These are phyloP conservation scores for Mortierella antarctica DNA, from an alignment of 192 early-diverging fungal genomes.

Conservation along the genomic window DNA sequence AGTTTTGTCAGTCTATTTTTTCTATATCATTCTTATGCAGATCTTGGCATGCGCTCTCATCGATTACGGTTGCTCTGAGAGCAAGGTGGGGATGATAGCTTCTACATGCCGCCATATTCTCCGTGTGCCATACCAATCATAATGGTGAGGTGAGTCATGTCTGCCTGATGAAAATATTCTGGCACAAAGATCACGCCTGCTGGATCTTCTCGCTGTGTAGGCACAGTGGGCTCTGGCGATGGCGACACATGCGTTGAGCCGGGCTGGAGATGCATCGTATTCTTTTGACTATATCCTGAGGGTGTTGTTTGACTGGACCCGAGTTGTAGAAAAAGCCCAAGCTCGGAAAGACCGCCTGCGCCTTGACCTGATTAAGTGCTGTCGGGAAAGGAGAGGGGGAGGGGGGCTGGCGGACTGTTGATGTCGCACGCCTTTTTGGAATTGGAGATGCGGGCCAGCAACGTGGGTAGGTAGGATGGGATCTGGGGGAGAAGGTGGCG, in stretches of 20 bases:
- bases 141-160: slow-evolving; percentile 60
- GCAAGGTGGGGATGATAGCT: background rate
- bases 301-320: too few species aligned
- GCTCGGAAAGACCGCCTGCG: too few species aligned
- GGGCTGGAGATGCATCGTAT: slow-evolving; percentile 41
- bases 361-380: too few species aligned
- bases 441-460: too few species aligned
- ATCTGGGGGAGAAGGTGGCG: too few species aligned
- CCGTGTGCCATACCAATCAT: slow-evolving; percentile 57
- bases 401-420: too few species aligned
- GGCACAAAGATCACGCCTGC: slow-evolving; percentile 48
- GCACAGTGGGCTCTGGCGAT: slow-evolving; percentile 47
- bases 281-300: background rate
- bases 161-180: slow-evolving; percentile 61
- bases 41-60: slow-evolving; percentile 5
- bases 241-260: slow-evolving; percentile 37
- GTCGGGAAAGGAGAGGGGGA: too few species aligned
- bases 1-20: slow-evolving; percentile 4
- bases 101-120: background rate
- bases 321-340: background rate
- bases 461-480: too few species aligned
- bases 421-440: too few species aligned
- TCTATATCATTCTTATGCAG: background rate
- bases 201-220: slow-evolving; percentile 24
- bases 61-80: background rate